phyloP scores from a whole-genome alignment of 2,329 filamentous ascomycete genomes.

The Aquanectria penicillioides region DNA sequence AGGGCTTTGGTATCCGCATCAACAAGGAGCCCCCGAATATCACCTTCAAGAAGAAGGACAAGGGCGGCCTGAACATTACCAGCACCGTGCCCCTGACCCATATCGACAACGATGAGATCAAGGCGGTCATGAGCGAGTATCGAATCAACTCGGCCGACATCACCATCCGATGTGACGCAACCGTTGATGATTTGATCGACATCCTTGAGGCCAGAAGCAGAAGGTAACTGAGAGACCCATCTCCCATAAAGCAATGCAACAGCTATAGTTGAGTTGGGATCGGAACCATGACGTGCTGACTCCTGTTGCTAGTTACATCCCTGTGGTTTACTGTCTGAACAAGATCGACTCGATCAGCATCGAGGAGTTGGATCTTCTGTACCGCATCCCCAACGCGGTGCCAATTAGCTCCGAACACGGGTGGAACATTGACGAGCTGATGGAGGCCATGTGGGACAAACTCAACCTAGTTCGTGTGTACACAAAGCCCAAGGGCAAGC shows the following conservation, averaged over 20 bases:
- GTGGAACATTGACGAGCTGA: constrained; percentile 96
- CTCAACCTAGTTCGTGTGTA: constrained; percentile 91
- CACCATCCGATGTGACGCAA: constrained; percentile 96
- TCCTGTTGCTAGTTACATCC: constrained; percentile 79
- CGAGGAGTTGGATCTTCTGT: constrained; percentile 94
- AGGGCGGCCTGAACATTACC: constrained; percentile 96
- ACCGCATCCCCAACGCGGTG: constrained; percentile 95
- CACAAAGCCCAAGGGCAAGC: constrained; percentile 96
- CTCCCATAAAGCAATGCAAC: no score
- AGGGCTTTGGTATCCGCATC: constrained; percentile 97
- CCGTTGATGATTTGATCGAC: constrained; percentile 96
- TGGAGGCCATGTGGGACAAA: constrained; percentile 99
- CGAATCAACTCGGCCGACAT: constrained; percentile 97
- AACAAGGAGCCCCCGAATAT: constrained; percentile 98
- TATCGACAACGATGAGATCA: constrained; percentile 96
- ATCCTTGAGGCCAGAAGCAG: constrained; percentile 92
- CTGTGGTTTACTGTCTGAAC: constrained; percentile 98
- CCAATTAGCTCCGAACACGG: constrained; percentile 97
- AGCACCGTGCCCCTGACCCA: constrained; percentile 91
- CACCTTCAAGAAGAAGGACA: constrained; percentile 99
- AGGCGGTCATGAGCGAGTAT: constrained; percentile 97
- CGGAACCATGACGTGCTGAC: constrained; percentile 25
- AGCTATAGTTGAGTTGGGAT: constrained; percentile 21
- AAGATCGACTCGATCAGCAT: constrained; percentile 99
- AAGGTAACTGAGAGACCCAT: no score